Evolutionary conservation across 2,329 filamentous ascomycete species (phyloP).

Genomic region (Dryadomyces sulphureus): DNA sequence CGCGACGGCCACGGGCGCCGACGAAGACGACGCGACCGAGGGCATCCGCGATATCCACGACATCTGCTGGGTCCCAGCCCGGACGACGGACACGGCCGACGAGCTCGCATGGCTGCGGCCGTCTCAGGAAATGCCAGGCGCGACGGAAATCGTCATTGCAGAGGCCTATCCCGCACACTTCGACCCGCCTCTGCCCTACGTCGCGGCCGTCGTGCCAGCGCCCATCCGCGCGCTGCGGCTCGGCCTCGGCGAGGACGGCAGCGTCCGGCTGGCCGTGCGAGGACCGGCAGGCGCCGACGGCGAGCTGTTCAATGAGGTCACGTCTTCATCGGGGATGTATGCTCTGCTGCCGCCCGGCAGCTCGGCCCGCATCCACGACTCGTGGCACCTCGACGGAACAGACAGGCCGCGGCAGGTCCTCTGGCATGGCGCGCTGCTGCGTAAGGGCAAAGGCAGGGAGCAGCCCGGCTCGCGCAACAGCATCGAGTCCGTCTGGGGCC

Average conservation of each 20-base stretch:
- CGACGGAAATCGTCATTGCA: slow-evolving; percentile 18
- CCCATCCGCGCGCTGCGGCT: slow-evolving; percentile 20
- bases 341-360: slow-evolving; percentile 9
- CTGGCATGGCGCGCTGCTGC: slow-evolving; percentile 22
- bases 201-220: slow-evolving; percentile 18
- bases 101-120: slow-evolving; percentile 20
- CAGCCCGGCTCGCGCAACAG: slow-evolving; percentile 4
- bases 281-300: slow-evolving; percentile 9
- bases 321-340: slow-evolving; percentile 5
- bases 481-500: slow-evolving; percentile 1
- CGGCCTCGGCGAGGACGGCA: slow-evolving; percentile 15
- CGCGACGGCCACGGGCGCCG: not conserved
- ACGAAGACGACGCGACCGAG: slow-evolving; percentile 1
- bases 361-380: slow-evolving; percentile 20
- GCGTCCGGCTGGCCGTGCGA: slow-evolving; percentile 18
- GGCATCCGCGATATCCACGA: slow-evolving; percentile 18
- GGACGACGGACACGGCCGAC: slow-evolving; percentile 5
- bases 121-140: slow-evolving; percentile 13
- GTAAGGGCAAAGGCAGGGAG: not conserved
- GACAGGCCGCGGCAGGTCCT: slow-evolving; percentile 19
- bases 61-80: slow-evolving; percentile 21
- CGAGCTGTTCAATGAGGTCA: slow-evolving; percentile 18
- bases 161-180: not conserved
- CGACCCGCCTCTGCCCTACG: slow-evolving; percentile 6
- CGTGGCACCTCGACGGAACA: slow-evolving; percentile 18